phyloP scores from a whole-genome alignment of 352 stramenopile genomes.

The Pythium aristosporum region DNA sequence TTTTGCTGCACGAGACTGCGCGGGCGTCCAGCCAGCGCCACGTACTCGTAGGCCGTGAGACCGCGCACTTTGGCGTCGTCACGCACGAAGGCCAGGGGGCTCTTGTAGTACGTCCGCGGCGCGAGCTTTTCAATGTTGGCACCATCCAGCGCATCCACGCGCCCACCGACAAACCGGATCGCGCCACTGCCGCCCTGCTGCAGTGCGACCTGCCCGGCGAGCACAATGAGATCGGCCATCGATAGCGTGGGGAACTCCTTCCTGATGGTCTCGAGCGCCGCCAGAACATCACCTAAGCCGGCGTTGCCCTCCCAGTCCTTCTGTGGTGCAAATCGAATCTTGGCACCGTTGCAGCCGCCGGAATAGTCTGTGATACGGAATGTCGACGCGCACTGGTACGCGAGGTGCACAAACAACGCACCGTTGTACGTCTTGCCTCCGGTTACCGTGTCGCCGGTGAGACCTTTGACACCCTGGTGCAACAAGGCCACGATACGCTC shows the following conservation, averaged over 20 bases:
- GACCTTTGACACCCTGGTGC: conserved; percentile 21
- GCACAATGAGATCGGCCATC: conserved; percentile 91
- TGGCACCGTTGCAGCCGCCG: conserved; percentile 73
- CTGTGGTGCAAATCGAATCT: conserved; percentile 81
- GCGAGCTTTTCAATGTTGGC: not conserved
- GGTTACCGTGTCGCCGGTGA: conserved; percentile 29
- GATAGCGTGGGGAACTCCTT: conserved; percentile 75
- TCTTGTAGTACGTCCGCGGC: conserved; percentile 6
- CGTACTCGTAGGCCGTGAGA: not conserved
- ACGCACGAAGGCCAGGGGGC: not conserved
- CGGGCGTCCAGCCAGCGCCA: not conserved
- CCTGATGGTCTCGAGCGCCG: conserved; percentile 76
- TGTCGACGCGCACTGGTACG: conserved; percentile 83
- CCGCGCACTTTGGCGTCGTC: not conserved
- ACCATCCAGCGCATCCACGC: conserved; percentile 53
- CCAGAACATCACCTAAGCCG: conserved; percentile 58
- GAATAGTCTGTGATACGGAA: conserved; percentile 60
- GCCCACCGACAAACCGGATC: conserved; percentile 81
- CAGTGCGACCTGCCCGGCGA: conserved; percentile 84
- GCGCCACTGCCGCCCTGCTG: conserved; percentile 85
- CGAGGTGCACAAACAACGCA: conserved; percentile 68
- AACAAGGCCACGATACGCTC: conserved; percentile 31
- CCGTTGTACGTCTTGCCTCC: conserved; percentile 27
- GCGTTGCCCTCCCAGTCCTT: conserved; percentile 82
- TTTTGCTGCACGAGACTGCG: conserved; percentile 2